A percentile compares a stretch with the other conserved stretches of the same genome.
Evolutionary conservation across 805 yeast species (phyloP).

Genomic region (Saccharomycopsis capsularis): DNA sequence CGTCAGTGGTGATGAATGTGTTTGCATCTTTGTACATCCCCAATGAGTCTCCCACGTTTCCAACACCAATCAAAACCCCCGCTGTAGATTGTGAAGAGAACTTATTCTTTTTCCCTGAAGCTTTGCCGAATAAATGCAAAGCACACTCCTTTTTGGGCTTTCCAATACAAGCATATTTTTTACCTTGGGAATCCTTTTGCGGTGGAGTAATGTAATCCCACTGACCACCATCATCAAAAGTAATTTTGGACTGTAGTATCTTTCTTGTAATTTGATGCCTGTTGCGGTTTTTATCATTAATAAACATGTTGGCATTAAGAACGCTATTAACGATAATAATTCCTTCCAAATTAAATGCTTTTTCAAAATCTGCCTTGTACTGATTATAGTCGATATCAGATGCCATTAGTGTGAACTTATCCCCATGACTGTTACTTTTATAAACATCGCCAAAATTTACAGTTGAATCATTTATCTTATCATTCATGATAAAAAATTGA

Average conservation of each 20-base stretch:
- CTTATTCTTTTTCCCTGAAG: conserved; percentile 44
- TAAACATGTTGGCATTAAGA: conserved; percentile 34
- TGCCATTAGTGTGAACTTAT: conserved; percentile 63
- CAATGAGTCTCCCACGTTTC: conserved; percentile 72
- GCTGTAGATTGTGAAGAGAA: conserved; percentile 82
- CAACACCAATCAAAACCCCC: conserved; percentile 84
- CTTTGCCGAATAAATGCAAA: conserved; percentile 79
- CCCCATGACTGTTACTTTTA: conserved; percentile 87
- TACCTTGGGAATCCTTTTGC: conserved; percentile 48
- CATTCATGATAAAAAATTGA: conserved; percentile 4
- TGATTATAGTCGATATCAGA: conserved; percentile 80
- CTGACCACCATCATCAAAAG: conserved; percentile 85
- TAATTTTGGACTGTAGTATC: conserved; percentile 57
- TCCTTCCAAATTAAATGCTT: conserved; percentile 66
- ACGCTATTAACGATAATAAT: conserved; percentile 69
- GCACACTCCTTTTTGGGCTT: conserved; percentile 58
- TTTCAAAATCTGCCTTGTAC: conserved; percentile 74
- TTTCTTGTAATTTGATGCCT: conserved; percentile 38
- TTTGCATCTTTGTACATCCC: conserved; percentile 43
- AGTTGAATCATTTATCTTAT: conserved; percentile 25
- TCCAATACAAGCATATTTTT: conserved; percentile 46
- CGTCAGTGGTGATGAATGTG: conserved; percentile 77
- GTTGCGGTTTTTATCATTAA: conserved; percentile 29
- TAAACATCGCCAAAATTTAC: conserved; percentile 70
- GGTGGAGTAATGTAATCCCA: conserved; percentile 77